Evolutionary conservation across 2,329 filamentous ascomycete species (phyloP).

Genomic region (Diaporthe ilicicola): DNA sequence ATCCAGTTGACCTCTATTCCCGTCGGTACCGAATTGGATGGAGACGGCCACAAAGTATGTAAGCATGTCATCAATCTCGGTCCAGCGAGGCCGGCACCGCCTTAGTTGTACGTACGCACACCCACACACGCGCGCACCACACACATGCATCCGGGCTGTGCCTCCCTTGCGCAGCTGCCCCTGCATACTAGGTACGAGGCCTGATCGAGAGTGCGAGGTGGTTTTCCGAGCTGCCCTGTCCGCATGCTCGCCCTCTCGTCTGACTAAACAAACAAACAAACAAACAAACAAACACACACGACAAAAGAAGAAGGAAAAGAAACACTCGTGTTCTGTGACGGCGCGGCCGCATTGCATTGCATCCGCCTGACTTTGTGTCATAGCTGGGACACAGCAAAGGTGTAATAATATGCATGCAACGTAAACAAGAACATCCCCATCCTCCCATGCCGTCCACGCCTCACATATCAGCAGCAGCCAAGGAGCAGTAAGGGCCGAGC

Average conservation of each 20-base stretch:
- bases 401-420: too few species aligned
- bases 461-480: not conserved
- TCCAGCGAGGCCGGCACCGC: not conserved
- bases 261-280: not conserved
- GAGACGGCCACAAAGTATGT: constrained; percentile 4
- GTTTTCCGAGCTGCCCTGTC: constrained; percentile 2
- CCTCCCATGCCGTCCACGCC: not conserved
- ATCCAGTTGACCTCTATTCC: not conserved
- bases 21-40: not conserved
- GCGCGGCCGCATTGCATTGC: constrained; percentile 11
- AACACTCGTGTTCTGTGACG: not conserved
- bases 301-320: not conserved
- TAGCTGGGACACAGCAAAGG: not conserved
- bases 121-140: not conserved
- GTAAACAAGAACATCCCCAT: too few species aligned
- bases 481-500: not conserved
- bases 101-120: not conserved
- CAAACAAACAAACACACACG: not conserved
- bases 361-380: not conserved
- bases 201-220: constrained; percentile 11
- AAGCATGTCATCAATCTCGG: constrained; percentile 18
- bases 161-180: constrained; percentile 11
- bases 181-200: not conserved
- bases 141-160: not conserved
- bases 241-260: constrained; percentile 6